Conservation (phyloP, 306 rosid species). For the Castanea sativa region DNA sequence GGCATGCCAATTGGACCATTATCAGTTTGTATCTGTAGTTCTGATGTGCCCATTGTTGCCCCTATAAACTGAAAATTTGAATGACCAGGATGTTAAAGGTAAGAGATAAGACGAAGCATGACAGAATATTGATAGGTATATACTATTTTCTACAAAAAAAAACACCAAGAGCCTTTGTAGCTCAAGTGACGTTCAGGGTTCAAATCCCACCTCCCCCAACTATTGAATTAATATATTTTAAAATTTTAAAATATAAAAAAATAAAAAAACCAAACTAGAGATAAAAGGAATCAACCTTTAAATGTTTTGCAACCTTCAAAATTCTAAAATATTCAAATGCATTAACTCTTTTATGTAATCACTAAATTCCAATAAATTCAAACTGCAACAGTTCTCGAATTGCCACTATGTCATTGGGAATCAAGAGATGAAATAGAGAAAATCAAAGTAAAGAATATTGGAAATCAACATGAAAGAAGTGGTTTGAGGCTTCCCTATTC, state of each 20-base stretch:
- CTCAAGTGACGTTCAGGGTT: no score
- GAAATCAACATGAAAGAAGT: background rate
- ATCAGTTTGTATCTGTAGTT: constrained; percentile 86
- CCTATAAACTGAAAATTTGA: constrained; percentile 76
- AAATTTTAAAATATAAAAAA: no score
- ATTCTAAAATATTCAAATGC: background rate
- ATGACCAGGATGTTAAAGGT: constrained; percentile 7
- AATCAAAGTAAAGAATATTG: background rate
- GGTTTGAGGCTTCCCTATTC: background rate
- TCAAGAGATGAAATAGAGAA: background rate
- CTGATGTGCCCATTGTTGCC: constrained; percentile 93
- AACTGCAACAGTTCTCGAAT: background rate
- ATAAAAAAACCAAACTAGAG: no score
- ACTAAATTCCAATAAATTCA: background rate
- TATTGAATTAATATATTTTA: no score
- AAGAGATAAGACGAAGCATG: background rate
- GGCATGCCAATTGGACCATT: constrained; percentile 89
- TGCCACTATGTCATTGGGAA: background rate
- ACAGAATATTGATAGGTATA: background rate
- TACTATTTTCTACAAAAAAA: background rate
- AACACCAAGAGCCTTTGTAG: no score
- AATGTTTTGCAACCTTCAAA: background rate
- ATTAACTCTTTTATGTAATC: background rate
- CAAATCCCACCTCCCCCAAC: no score
- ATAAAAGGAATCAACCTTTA: background rate